Conservation (phyloP, 345 rosid species). For the Durio zibethinus region DNA sequence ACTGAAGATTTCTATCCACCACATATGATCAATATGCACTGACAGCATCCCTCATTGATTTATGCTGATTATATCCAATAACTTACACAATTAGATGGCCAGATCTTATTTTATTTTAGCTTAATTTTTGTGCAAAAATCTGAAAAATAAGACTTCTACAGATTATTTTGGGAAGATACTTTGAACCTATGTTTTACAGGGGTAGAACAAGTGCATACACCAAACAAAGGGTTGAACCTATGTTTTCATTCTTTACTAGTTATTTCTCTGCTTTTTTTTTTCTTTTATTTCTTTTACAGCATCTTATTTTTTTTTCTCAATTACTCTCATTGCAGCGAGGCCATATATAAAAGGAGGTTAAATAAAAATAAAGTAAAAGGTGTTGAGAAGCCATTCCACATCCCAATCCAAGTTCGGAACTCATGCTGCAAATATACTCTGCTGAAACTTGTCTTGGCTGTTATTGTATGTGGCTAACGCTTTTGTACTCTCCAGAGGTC, state of each 20-base stretch:
- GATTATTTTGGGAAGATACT: not conserved
- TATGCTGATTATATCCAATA: not conserved
- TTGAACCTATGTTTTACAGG: no score
- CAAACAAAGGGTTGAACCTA: no score
- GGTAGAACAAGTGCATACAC: no score
- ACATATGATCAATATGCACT: not conserved
- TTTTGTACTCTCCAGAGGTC: slow-evolving; percentile 54
- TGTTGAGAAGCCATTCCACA: slow-evolving; percentile 45
- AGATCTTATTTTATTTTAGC: not conserved
- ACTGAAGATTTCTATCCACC: not conserved
- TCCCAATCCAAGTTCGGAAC: slow-evolving; percentile 47
- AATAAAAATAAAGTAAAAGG: slow-evolving; percentile 48
- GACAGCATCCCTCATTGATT: not conserved
- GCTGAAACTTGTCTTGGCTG: slow-evolving; percentile 53
- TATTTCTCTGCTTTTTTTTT: not conserved
- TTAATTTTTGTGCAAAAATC: not conserved
- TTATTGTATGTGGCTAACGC: slow-evolving; percentile 53
- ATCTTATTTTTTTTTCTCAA: not conserved
- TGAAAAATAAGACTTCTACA: not conserved
- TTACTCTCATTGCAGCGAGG: slow-evolving; percentile 48
- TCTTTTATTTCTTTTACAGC: not conserved
- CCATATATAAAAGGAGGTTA: slow-evolving; percentile 53
- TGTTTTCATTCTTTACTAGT: not conserved
- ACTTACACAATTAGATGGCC: not conserved
- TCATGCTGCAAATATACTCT: slow-evolving; percentile 57